Evolutionary conservation across 2,329 filamentous ascomycete species (phyloP).

Genomic region (Blastomyces emzantsi): DNA sequence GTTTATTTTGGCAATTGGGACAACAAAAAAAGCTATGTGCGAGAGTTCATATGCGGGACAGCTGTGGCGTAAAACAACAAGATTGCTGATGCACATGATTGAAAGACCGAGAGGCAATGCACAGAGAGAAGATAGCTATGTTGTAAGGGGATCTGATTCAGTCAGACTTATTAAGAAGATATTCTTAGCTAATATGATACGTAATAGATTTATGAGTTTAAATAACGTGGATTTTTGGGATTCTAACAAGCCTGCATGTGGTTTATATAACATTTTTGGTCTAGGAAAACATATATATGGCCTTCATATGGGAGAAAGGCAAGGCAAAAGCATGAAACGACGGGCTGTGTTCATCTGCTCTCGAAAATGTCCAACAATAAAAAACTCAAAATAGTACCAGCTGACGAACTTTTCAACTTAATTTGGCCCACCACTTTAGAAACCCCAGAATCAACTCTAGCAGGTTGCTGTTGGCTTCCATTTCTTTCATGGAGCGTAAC

Average conservation of each 20-base stretch:
- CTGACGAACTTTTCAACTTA: not conserved
- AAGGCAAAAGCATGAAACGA: not conserved
- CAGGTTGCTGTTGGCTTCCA: not conserved
- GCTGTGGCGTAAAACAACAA: not conserved
- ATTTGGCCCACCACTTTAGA: not conserved
- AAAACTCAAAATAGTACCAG: not conserved
- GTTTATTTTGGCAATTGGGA: not conserved
- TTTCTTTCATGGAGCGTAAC: not conserved
- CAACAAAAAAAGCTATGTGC: not conserved
- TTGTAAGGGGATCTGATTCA: not conserved
- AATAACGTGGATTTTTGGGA: no score
- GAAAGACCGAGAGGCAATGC: not conserved
- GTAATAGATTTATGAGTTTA: not conserved
- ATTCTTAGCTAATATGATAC: not conserved
- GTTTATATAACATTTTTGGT: not conserved
- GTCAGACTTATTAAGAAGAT: not conserved
- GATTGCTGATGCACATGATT: not conserved
- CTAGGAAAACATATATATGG: not conserved
- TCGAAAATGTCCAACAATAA: not conserved
- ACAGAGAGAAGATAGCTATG: not conserved
- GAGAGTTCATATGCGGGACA: not conserved
- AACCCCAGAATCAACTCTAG: not conserved
- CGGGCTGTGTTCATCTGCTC: not conserved
- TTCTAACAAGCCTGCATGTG: no score
- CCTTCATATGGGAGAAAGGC: not conserved